Evolutionary conservation across 1,284 basidiomycete genomes (phyloP), one percentile per base, ranked within the genome.

Genomic region (Gymnopus androsaceus): DNA sequence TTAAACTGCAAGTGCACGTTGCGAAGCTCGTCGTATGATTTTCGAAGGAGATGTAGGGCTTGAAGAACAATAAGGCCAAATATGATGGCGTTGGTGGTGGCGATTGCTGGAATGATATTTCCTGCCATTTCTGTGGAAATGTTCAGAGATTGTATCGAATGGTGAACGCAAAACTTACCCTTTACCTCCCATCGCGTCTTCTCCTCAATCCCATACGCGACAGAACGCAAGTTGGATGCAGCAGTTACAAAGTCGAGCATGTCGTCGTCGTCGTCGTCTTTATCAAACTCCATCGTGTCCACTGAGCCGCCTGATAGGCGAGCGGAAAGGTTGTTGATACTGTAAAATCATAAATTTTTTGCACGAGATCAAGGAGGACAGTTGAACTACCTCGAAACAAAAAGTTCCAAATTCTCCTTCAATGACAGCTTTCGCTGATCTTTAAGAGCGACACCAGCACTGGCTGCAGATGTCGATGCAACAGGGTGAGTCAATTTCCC

Each of bases 101-200:
- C 97, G 63, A 99, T 98, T 1, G 97, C 97, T 1, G 97, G 97
- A 60, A 97, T 98, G 69, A 99, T 99, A 74, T 99, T 99, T 11
- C 97, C 96, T 0, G 97, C 97, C 92, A 98, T 98, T 75, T 98
- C 95, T 95, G 67, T n/a, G 27, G 19, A 21, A 25, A 36, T 11
- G 31, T 49, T 28, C 50, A 51, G n/a, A 21, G 58, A 36, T 5
- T 33, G 44, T 21, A 53, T 23, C 30, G 1, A 30, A 1, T 17
- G 37, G 31, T 34, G 12, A 64, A n/a, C n/a, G n/a, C n/a, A 27
- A 45, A 6, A 61, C 66, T 41, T 50, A 91, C 94, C 92, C 82
- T 99, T 99, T 53, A 98, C 88, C 69, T 98, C 90, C 88, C 97
- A 99, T 8, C 94, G 84, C 3, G 94, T 98, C 75, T 96, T 95